A percentile compares a stretch with the other conserved stretches of the same genome.
Conservation (phyloP, 257 asterid genomes). For the Ligustrum vulgare region DNA sequence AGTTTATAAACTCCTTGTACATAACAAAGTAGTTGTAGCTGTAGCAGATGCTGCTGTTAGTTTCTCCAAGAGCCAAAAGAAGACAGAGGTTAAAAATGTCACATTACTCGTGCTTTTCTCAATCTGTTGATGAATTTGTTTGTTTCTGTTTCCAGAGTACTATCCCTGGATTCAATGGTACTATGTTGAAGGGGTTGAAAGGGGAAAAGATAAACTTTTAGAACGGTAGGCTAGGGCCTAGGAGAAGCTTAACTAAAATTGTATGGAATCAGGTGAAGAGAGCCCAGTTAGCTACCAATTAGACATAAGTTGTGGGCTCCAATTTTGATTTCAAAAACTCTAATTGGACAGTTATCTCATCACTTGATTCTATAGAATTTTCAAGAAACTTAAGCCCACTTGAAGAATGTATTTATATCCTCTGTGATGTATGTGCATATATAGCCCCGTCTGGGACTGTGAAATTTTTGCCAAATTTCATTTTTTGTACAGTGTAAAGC, state of each 20-base stretch:
- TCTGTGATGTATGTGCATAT: neutral
- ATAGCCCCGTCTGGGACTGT: too few species aligned
- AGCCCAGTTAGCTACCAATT: too few species aligned
- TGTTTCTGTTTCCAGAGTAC: constrained; percentile 45
- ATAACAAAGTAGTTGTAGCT: constrained; percentile 63
- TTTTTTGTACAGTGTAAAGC: too few species aligned
- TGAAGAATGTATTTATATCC: neutral
- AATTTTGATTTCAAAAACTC: too few species aligned
- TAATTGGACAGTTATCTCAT: too few species aligned
- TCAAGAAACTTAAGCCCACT: constrained; percentile 64
- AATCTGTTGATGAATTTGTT: constrained; percentile 22
- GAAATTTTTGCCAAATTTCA: too few species aligned
- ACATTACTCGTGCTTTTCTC: constrained; percentile 16
- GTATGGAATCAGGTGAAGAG: constrained; percentile 46
- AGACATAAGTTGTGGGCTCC: too few species aligned
- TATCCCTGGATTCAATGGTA: constrained; percentile 63
- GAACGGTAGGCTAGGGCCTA: too few species aligned
- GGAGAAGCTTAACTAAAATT: too few species aligned
- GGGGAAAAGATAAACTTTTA: constrained; percentile 58
- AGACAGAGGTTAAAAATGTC: constrained; percentile 46
- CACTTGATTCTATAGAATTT: too few species aligned
- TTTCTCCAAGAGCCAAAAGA: constrained; percentile 50
- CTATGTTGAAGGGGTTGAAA: constrained; percentile 79
- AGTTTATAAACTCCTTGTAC: too few species aligned
- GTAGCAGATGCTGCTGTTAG: constrained; percentile 56